A percentile compares a stretch with the other conserved stretches of the same genome.
Conservation (phyloP, 2,329 filamentous ascomycete species). For the Ophiostoma triangulosporum region DNA sequence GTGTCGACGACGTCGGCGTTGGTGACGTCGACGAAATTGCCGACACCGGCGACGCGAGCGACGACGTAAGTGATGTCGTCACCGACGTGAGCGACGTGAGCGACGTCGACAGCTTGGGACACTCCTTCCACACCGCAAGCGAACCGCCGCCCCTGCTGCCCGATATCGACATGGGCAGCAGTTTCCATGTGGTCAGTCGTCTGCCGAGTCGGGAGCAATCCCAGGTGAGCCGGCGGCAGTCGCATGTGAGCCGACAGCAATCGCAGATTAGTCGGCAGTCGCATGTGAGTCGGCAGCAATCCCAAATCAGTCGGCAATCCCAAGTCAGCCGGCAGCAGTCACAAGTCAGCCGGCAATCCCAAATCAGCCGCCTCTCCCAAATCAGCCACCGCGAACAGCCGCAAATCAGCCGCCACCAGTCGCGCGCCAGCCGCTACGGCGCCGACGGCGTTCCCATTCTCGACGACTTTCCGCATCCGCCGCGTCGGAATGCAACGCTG, state of each 20-base stretch:
- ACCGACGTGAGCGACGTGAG: background rate
- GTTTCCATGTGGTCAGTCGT: slow-evolving; percentile 50
- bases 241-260: background rate
- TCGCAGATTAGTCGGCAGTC: background rate
- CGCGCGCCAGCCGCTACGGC: slow-evolving; percentile 35
- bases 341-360: background rate
- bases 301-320: background rate
- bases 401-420: slow-evolving; percentile 23
- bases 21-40: slow-evolving; percentile 24
- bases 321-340: background rate
- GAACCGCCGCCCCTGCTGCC: slow-evolving; percentile 46
- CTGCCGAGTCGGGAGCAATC: slow-evolving; percentile 21
- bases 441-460: slow-evolving; percentile 21
- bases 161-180: slow-evolving; percentile 42
- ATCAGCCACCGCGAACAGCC: no score
- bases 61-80: no score
- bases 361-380: background rate
- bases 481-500: slow-evolving; percentile 55
- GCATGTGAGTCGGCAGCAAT: background rate
- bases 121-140: background rate
- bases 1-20: background rate
- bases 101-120: slow-evolving; percentile 26
- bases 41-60: background rate
- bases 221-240: no score
- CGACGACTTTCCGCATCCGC: slow-evolving; percentile 28